These are phyloP conservation scores for Gautieria morchelliformis DNA, from an alignment of 768 basidiomycete genomes.

Conservation along the genomic window DNA sequence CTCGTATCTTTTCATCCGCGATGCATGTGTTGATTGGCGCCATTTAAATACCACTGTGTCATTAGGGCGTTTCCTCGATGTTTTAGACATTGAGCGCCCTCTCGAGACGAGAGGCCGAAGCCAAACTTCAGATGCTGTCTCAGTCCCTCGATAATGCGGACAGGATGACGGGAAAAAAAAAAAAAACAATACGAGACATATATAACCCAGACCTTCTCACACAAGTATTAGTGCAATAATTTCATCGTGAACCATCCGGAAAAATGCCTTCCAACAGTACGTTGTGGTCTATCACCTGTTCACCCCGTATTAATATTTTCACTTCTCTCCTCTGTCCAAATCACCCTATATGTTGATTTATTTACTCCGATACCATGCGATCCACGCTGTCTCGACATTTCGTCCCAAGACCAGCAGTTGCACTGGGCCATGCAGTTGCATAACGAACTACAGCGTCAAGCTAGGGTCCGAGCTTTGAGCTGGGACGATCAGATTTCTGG, in stretches of 20 bases:
- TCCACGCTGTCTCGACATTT: not conserved
- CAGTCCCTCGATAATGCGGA: not conserved
- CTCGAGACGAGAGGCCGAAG: not conserved
- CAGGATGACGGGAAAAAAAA: not conserved
- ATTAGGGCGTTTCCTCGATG: not conserved
- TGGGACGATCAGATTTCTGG: conserved; percentile 1
- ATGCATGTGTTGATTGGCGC: too few relatives aligned
- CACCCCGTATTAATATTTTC: not conserved
- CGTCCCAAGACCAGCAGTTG: not conserved
- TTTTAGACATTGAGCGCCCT: not conserved
- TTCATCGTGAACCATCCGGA: not conserved
- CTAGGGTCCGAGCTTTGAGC: not conserved
- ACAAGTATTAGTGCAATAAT: not conserved
- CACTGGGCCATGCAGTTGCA: conserved; percentile 3
- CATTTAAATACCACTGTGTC: not conserved
- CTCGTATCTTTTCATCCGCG: too few relatives aligned
- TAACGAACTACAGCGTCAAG: conserved; percentile 6
- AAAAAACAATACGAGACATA: not conserved
- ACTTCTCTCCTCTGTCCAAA: not conserved
- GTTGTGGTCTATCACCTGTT: not conserved
- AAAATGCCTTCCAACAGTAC: not conserved
- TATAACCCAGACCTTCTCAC: not conserved
- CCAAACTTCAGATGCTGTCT: not conserved
- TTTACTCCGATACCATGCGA: not conserved
- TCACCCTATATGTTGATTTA: not conserved